Evolutionary conservation across 1,284 basidiomycete species (phyloP), one percentile per base, ranked within the genome.

Genomic region (Leccinum huronense): DNA sequence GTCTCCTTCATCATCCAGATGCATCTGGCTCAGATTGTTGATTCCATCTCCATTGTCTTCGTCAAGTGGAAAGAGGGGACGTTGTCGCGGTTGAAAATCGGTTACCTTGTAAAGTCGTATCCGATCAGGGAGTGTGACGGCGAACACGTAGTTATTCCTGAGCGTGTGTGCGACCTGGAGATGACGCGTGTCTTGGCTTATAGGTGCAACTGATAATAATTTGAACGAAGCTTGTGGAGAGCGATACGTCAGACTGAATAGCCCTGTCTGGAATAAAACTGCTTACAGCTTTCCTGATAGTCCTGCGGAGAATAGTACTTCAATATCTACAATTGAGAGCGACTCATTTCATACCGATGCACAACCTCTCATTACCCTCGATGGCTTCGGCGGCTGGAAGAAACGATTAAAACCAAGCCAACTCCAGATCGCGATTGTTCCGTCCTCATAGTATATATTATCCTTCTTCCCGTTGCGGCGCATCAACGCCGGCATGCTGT

Each of bases 331-430:
- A 66, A 31, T 11, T 16, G 19, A 55, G n/a, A 42, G 57, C 38
- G 19, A 55, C 10, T 42, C n/a, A 10, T 57, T 33, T 78, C 85
- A 61, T 73, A 90, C 89, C 58, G 85, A 85, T 61, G 83, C 81
- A 68, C 84, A 85, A 34, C 87, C 86, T 65, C 85, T 77, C 69
- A 86, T 78, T 23, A 82, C 71, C 55, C 75, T 78, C 63, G 79
- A 80, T 5, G 70, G 67, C 14, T 72, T 72, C 10, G 73, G 71
- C 60, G 78, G 73, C 38, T 76, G 87, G 69, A 91, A 89, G 72
- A 87, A 91, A 8, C 89, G 81, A 63, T 85, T 76, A 34, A 87
- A 75, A 4, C 83, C 82, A 19, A 90, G 77, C 89, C 89, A 91
- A 55, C 81, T 80, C 86, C 89, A 89, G 8, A 89, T 72, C 2